Conservation (phyloP, 441 rosid species). For the Breynia disticha region DNA sequence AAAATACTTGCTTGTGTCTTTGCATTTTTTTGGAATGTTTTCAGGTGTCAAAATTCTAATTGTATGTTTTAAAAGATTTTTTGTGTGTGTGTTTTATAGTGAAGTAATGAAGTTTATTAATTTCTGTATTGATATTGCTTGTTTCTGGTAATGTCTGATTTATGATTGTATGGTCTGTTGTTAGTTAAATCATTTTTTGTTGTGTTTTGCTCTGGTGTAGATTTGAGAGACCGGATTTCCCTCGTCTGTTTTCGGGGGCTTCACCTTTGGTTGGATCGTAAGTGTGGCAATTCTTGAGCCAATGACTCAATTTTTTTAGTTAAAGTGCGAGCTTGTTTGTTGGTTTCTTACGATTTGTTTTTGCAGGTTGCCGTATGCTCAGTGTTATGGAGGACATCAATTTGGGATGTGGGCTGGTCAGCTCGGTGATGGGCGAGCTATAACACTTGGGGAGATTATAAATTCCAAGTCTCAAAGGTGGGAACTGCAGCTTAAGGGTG, state of each 20-base stretch:
- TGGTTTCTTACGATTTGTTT: conserved; percentile 1
- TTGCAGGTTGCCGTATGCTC: conserved; percentile 74
- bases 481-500: conserved; percentile 98
- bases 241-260: conserved; percentile 70
- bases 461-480: conserved; percentile 81
- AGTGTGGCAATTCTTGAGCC: conserved; percentile 20
- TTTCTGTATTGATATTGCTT: no score
- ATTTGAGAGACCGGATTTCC: conserved; percentile 83
- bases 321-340: neutral
- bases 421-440: conserved; percentile 97
- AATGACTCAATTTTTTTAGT: neutral
- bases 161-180: no score
- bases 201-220: conserved; percentile 27
- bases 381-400: conserved; percentile 96
- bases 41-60: no score
- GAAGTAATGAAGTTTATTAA: no score
- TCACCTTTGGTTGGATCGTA: conserved; percentile 71
- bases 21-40: no score
- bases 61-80: no score
- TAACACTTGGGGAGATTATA: conserved; percentile 78
- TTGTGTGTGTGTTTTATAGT: no score
- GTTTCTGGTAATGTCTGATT: no score
- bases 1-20: no score
- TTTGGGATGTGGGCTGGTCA: conserved; percentile 99
- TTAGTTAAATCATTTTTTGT: no score